Base-by-base conservation (phyloP, 2,329 filamentous ascomycete genomes). In the Blastomyces gilchristii region DNA sequence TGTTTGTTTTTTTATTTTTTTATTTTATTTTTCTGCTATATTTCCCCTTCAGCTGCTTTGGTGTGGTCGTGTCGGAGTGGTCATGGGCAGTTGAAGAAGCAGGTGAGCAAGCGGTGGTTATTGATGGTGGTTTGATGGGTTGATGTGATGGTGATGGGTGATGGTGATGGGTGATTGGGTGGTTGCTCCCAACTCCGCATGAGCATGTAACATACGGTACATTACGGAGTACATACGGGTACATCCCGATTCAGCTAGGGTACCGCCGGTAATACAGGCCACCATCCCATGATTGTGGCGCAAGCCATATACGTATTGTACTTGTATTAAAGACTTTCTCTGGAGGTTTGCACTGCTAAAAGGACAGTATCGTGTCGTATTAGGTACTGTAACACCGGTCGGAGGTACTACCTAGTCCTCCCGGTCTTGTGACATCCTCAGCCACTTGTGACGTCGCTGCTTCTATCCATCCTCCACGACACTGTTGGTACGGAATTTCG, bases 361-460 rank as follows among this genome's bases (percentile, higher is more conserved):
- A n/a, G 9, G 6, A 6, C 0, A 3, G 52, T 54, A 54, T 18
- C 14, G 8, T 37, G 37, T 3, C 34, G 18, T 37, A 37, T 37
- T 37, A 37, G 34, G 34, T 58, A 41, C 11, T 28, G 37, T 37
- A 54, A 31, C 16, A 28, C n/a, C 16, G 3, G 5, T 14, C 16
- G 28, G 25, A 25, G 25, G 22, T 41, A 57, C n/a, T 22, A 22
- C 5, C 18, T 57, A 25, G n/a, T 12, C 54, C 18, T 31, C 41
- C 43, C 41, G 9, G 31, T 43, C 50, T 31, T 14, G 52, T 57
- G 60, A 56, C 50, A 45, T 16, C 18, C 11, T 57, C 60, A 62
- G 60, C 60, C 60, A 62, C 60, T 41, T 53, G 60, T 62, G 60
- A 62, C 60, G 52, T 62, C 60, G 52, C 11, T 22, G 59, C 28